Evolutionary conservation across 2,329 filamentous ascomycete genomes (phyloP), one percentile per base, ranked within the genome.

Genomic region (Hypoxylon sp.): DNA sequence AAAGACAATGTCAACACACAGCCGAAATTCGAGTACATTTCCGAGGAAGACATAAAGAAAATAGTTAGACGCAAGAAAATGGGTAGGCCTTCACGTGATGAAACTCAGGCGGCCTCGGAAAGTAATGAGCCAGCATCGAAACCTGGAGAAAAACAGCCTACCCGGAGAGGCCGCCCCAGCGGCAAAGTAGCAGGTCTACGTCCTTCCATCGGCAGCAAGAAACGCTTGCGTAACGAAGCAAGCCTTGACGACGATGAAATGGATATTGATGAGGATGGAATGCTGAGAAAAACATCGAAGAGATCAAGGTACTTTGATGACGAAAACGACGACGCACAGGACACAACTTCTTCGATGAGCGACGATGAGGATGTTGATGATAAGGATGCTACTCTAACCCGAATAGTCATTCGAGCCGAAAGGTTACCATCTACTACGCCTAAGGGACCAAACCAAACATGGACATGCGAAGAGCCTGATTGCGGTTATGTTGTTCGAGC

Each of bases 401-500:
- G 65, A 50, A 27, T 88, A 15, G 80, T 86, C 11, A 79, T 88
- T 8, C 81, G 82, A 27, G 81, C 85, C 4, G 85, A 88, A 60
- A 82, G 79, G 52, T 72, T 87, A 10, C 86, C 86, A 0, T 83
- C 84, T 3, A 79, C 81, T 6, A 79, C 77, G 2, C 83, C 87
- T 0, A 81, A 83, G 35, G 89, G 87, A 0, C 86, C 88, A 0
- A 84, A 88, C 65, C 86, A 90, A 58, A 88, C 88, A 0, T 93
- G 91, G 91, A 82, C 81, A 0, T 93, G 91, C 73, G 85, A 86
- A 3, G 84, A 91, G 67, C 86, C 88, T 10, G 89, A 86, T 24
- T 93, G 91, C 74, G 80, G 80, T 39, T 89, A 89, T 72, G 83
- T 89, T 44, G 88, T 93, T 10, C 89, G 89, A 67, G 85, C 84